Evolutionary conservation across 495 filamentous ascomycete species (phyloP), one percentile per base, ranked within the genome.

Genomic region (Talaromyces borbonicus): DNA sequence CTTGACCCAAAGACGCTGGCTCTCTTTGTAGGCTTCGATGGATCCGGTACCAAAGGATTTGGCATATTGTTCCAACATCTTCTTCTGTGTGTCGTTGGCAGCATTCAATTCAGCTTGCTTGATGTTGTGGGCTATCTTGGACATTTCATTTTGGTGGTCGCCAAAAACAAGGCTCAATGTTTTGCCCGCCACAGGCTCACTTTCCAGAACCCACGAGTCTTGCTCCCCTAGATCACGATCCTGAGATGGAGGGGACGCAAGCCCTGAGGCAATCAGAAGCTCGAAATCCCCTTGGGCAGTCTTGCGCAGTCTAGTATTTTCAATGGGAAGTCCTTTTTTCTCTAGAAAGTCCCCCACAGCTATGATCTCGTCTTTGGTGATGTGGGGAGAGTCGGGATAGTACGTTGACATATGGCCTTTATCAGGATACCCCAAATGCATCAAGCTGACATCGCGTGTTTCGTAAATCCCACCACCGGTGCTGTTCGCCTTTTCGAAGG

Each of bases 241-340:
- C 26, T 68, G 72, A 2, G 51, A 50, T 9, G 83, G 77, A 26
- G 78, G 78, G 1, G 69, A 65, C 0, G 67, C 63, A 2, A 75
- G 53, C 9, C 79, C 86, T 1, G 87, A 90, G 3, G 90, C 92
- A 50, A 96, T 86, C 43, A 93, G 69, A 12, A 97, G 68, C 54
- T 93, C 81, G 57, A 83, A 96, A 44, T 78, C 76, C 2, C 81
- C 80, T 19, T 76, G 73, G 8, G 72, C 44, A 11, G 79, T 81
- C 66, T 96, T 96, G 38, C 74, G 72, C 4, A 98, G 64, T 53
- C 92, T 74, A 0, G 88, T 97, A 54, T 98, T 97, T 60, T 96
- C 92, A 20, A 89, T 75, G 15, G 82, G 68, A 18, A 85, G 67
- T 8, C 79, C 75, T 66, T 85, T 86, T 58, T 79, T 69, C 60